These are phyloP conservation scores for Epichloe scottii DNA, from an alignment of 2,329 filamentous ascomycete genomes.

Conservation along the genomic window DNA sequence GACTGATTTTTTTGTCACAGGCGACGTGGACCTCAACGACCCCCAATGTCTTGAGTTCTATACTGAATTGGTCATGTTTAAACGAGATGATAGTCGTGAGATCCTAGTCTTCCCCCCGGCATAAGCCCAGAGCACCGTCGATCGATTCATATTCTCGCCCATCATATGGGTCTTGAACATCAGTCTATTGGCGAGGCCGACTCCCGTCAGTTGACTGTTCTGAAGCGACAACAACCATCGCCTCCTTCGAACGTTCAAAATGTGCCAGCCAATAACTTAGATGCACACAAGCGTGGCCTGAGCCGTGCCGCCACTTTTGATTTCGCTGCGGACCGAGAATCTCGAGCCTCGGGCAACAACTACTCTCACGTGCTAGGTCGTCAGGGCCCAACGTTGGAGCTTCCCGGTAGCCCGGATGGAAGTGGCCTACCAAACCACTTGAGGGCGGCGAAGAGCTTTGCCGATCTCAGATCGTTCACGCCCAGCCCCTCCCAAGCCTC, in stretches of 20 bases:
- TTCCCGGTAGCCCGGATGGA: constrained; percentile 65
- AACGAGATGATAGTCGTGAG: constrained; percentile 64
- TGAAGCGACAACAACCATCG: constrained; percentile 49
- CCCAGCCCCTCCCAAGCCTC: constrained; percentile 80
- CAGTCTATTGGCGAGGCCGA: constrained; percentile 81
- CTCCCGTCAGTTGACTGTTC: constrained; percentile 80
- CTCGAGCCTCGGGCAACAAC: constrained; percentile 50
- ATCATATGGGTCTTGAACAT: constrained; percentile 88
- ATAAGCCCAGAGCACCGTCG: constrained; percentile 75
- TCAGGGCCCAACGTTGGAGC: constrained; percentile 73
- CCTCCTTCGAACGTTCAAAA: constrained; percentile 44
- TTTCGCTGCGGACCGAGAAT: constrained; percentile 72
- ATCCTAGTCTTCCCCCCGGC: constrained; percentile 73
- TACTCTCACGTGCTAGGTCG: constrained; percentile 63
- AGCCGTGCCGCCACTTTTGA: constrained; percentile 96
- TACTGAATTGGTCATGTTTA: constrained; percentile 80
- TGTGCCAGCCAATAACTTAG: constrained; percentile 51
- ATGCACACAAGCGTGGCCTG: constrained; percentile 70
- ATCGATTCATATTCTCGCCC: constrained; percentile 85
- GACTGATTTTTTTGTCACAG: constrained; percentile 9
- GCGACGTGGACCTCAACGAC: constrained; percentile 83
- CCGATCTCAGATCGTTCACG: constrained; percentile 87
- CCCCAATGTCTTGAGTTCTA: constrained; percentile 79
- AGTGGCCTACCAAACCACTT: constrained; percentile 61
- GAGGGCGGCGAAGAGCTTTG: constrained; percentile 90